phyloP scores from a whole-genome alignment of 1,139 yeast species.

The Yamadazyma songkhlaensis region DNA sequence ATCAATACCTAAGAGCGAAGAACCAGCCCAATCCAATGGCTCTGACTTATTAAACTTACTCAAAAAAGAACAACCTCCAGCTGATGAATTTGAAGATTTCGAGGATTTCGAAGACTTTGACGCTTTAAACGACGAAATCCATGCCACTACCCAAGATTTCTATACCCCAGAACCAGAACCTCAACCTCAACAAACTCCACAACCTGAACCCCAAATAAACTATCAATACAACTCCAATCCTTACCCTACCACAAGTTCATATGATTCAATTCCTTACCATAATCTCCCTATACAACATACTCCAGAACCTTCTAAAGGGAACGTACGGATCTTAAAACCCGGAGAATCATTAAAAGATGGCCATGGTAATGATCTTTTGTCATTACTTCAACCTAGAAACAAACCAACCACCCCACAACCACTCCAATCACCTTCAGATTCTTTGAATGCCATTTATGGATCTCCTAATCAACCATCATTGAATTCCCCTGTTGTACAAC shows the following conservation, averaged over 20 bases:
- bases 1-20: no score
- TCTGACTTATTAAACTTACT: conserved; percentile 13
- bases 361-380: conserved; percentile 15
- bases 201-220: not conserved
- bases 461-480: not conserved
- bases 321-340: conserved; percentile 27
- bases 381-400: conserved; percentile 14
- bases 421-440: not conserved
- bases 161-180: conserved; percentile 5
- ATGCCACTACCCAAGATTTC: conserved; percentile 12
- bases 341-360: conserved; percentile 22
- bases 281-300: not conserved
- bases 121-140: conserved; percentile 20
- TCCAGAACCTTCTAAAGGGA: conserved; percentile 13
- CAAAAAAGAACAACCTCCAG: conserved; percentile 1
- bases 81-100: conserved; percentile 27
- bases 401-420: not conserved
- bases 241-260: not conserved
- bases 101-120: conserved; percentile 34
- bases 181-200: not conserved
- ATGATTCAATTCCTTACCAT: not conserved
- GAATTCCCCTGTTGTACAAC: conserved; percentile 1
- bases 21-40: conserved; percentile 6
- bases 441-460: conserved; percentile 11
- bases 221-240: not conserved